Evolutionary conservation across 768 basidiomycete species (phyloP).

Genomic region (Rubroboletus satanas): DNA sequence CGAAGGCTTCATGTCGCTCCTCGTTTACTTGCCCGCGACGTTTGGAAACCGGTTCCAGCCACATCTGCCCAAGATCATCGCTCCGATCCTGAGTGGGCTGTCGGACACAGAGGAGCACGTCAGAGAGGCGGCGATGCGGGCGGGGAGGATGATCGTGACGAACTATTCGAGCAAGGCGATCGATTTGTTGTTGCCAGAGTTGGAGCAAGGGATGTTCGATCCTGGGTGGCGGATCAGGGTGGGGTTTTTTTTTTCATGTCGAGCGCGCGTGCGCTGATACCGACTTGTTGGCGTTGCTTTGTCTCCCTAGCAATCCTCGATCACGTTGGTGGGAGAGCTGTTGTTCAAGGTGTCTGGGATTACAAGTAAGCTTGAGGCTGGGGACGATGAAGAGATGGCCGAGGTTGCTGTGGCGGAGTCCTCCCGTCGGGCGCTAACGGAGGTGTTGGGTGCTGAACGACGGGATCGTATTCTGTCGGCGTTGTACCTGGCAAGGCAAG

Average conservation of each 20-base stretch:
- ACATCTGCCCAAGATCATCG: slow-evolving; percentile 90
- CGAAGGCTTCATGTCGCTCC: slow-evolving; percentile 97
- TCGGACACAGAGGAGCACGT: slow-evolving; percentile 95
- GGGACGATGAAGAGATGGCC: slow-evolving; percentile 66
- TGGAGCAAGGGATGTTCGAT: slow-evolving; percentile 95
- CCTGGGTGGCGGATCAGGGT: slow-evolving; percentile 93
- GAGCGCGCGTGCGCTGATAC: background rate
- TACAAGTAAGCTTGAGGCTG: slow-evolving; percentile 74
- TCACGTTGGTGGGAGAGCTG: slow-evolving; percentile 92
- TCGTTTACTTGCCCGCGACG: slow-evolving; percentile 92
- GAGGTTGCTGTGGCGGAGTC: slow-evolving; percentile 69
- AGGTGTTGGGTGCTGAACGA: slow-evolving; percentile 83
- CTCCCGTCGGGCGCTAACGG: slow-evolving; percentile 80
- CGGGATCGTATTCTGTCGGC: slow-evolving; percentile 89
- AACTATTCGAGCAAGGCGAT: slow-evolving; percentile 92
- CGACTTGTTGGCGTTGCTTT: no score
- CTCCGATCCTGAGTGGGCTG: slow-evolving; percentile 87
- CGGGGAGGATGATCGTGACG: slow-evolving; percentile 96
- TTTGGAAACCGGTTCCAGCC: slow-evolving; percentile 97
- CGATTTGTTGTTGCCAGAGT: slow-evolving; percentile 88
- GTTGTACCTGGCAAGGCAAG: slow-evolving; percentile 90
- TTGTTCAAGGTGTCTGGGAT: slow-evolving; percentile 97
- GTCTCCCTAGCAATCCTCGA: slow-evolving; percentile 77
- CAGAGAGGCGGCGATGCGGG: slow-evolving; percentile 95
- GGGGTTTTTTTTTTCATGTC: slow-evolving; percentile 16